These are phyloP conservation scores for Gaeumannomyces tritici DNA, from an alignment of 2,329 filamentous ascomycete species.

Conservation along the genomic window DNA sequence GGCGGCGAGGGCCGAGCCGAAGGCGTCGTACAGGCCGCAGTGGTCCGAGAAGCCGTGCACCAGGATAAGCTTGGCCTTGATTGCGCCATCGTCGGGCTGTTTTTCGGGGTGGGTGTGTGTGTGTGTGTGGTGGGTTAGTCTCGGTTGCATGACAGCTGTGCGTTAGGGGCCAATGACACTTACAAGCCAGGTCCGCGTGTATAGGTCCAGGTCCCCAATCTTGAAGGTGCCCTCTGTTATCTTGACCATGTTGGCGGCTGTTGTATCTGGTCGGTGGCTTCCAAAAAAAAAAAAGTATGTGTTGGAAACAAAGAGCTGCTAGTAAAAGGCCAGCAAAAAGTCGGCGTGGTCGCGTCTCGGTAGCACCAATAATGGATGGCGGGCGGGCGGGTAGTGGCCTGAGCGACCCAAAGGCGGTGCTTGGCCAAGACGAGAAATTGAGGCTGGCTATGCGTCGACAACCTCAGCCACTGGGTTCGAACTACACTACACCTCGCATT, in stretches of 20 bases:
- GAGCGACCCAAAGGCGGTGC: background rate
- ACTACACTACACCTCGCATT: background rate
- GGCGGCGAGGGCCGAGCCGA: conserved; percentile 62
- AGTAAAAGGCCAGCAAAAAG: background rate
- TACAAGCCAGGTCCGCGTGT: conserved; percentile 51
- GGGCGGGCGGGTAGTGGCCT: background rate
- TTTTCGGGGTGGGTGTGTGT: background rate
- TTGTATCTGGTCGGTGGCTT: background rate
- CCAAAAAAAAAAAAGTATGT: too few species aligned
- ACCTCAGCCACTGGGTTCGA: too few species aligned
- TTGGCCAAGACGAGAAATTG: background rate
- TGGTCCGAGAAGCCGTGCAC: conserved; percentile 90
- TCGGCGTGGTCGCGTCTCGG: background rate
- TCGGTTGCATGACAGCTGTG: too few species aligned
- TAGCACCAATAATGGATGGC: background rate
- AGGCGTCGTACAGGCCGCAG: conserved; percentile 62
- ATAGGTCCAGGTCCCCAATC: conserved; percentile 34
- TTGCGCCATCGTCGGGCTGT: conserved; percentile 42
- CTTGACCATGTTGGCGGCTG: conserved; percentile 22
- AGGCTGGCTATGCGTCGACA: background rate
- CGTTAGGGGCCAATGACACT: conserved; percentile 15
- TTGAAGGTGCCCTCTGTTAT: conserved; percentile 41
- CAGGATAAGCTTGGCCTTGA: conserved; percentile 66
- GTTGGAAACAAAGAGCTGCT: too few species aligned
- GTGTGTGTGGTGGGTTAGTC: too few species aligned